These are phyloP conservation scores for Meredithiella fracta DNA, from an alignment of 2,329 filamentous ascomycete genomes.

Conservation along the genomic window DNA sequence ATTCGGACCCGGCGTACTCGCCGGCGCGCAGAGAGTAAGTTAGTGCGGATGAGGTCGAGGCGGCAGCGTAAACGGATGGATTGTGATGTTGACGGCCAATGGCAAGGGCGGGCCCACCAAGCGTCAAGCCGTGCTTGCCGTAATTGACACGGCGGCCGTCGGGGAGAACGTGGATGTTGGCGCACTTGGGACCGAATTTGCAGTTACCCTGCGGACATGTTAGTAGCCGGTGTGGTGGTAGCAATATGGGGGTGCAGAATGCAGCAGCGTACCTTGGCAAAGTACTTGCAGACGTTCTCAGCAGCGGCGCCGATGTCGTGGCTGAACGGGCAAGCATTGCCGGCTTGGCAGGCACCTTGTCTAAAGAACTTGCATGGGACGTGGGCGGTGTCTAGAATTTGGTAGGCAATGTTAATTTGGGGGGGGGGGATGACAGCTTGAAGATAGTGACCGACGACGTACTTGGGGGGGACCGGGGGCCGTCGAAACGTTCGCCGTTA, in stretches of 20 bases:
- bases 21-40: constrained; percentile 36
- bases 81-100: constrained; percentile 27
- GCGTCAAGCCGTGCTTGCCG: constrained; percentile 50
- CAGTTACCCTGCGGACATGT: constrained; percentile 60
- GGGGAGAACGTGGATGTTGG: constrained; percentile 85
- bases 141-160: constrained; percentile 86
- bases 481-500: constrained; percentile 31
- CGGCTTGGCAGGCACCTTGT: constrained; percentile 89
- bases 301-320: constrained; percentile 75
- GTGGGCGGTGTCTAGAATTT: constrained; percentile 65
- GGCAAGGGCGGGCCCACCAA: constrained; percentile 39
- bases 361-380: constrained; percentile 99
- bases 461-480: constrained; percentile 47
- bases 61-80: constrained; percentile 34
- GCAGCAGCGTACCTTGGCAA: constrained; percentile 61
- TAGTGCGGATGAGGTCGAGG: constrained; percentile 48
- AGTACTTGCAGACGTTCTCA: constrained; percentile 95
- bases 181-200: constrained; percentile 97
- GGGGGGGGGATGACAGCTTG: neutral
- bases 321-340: constrained; percentile 87
- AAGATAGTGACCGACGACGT: constrained; percentile 20
- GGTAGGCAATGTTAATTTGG: constrained; percentile 10
- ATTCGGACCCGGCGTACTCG: constrained; percentile 26
- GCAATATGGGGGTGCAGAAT: neutral
- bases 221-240: neutral